Evolutionary conservation across 495 filamentous ascomycete genomes (phyloP).

Genomic region (Chaetomium cochliodes): DNA sequence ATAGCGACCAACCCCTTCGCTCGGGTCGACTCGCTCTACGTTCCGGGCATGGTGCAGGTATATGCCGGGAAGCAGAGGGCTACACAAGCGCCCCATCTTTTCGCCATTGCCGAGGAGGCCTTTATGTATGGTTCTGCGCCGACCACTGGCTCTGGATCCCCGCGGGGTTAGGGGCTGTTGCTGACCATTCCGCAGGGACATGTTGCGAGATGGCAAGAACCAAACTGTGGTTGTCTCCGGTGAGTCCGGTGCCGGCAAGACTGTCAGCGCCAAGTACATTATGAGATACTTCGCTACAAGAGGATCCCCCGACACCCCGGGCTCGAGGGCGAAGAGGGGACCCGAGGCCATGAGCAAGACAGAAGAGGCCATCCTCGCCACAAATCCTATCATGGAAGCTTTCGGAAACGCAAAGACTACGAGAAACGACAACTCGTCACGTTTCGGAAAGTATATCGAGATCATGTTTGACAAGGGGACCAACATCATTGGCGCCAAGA

Average conservation of each 20-base stretch:
- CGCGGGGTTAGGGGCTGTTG: not conserved
- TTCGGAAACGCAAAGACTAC: constrained; percentile 99
- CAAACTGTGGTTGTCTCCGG: constrained; percentile 98
- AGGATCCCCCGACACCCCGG: constrained; percentile 87
- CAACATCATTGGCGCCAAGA: constrained; percentile 97
- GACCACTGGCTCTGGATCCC: not conserved
- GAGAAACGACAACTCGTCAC: constrained; percentile 96
- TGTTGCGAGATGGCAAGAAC: constrained; percentile 92
- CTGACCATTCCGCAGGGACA: constrained; percentile 64
- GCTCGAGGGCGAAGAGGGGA: constrained; percentile 72
- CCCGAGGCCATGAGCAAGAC: constrained; percentile 94
- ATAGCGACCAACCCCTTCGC: constrained; percentile 99
- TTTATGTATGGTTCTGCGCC: constrained; percentile 69
- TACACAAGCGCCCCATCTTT: constrained; percentile 95
- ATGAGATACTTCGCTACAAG: constrained; percentile 99
- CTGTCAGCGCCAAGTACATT: constrained; percentile 98
- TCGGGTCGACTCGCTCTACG: constrained; percentile 95
- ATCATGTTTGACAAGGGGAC: constrained; percentile 97
- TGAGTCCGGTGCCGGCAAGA: constrained; percentile 98
- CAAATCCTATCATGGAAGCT: constrained; percentile 99
- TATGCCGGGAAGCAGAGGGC: constrained; percentile 97
- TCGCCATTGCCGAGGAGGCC: constrained; percentile 98
- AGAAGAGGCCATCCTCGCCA: constrained; percentile 96
- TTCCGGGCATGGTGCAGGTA: constrained; percentile 98
- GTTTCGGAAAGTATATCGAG: constrained; percentile 99